Conservation (phyloP, 2,329 filamentous ascomycete species). For the Dichotomopilus funicola region DNA sequence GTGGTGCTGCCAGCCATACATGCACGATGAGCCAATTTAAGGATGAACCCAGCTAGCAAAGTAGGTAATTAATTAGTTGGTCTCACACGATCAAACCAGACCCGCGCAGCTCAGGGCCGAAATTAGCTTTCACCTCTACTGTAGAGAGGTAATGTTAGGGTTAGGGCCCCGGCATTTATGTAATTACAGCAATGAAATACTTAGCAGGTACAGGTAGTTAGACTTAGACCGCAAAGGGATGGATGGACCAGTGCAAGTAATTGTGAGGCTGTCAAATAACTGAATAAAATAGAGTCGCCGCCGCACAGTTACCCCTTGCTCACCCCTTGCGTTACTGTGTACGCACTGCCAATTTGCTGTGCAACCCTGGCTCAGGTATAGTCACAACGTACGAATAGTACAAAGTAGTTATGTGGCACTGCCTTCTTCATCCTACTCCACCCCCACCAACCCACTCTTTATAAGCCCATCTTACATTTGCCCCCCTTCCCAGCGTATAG, state of each 20-base stretch:
- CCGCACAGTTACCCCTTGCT: not conserved
- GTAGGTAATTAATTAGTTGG: not conserved
- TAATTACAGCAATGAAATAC: not conserved
- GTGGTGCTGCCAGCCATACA: not conserved
- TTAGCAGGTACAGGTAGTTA: not conserved
- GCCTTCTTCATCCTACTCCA: not conserved
- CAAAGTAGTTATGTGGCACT: not conserved
- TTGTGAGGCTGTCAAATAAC: not conserved
- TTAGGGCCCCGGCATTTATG: not conserved
- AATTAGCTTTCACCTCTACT: not conserved
- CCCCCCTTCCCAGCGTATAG: not conserved
- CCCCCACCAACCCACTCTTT: not conserved
- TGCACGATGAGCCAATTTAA: not conserved
- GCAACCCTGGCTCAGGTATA: not conserved
- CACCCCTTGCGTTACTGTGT: not conserved
- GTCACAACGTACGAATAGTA: not conserved
- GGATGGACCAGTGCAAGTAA: not conserved
- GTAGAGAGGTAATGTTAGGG: not conserved
- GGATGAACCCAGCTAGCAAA: not conserved
- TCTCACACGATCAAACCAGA: not conserved
- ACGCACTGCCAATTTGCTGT: not conserved
- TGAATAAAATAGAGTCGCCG: not conserved
- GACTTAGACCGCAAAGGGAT: not conserved
- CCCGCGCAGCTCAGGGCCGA: not conserved
- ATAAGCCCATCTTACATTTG: not conserved